These are phyloP conservation scores for Aspergillus sclerotialis DNA, from an alignment of 2,329 filamentous ascomycete species.

Conservation along the genomic window DNA sequence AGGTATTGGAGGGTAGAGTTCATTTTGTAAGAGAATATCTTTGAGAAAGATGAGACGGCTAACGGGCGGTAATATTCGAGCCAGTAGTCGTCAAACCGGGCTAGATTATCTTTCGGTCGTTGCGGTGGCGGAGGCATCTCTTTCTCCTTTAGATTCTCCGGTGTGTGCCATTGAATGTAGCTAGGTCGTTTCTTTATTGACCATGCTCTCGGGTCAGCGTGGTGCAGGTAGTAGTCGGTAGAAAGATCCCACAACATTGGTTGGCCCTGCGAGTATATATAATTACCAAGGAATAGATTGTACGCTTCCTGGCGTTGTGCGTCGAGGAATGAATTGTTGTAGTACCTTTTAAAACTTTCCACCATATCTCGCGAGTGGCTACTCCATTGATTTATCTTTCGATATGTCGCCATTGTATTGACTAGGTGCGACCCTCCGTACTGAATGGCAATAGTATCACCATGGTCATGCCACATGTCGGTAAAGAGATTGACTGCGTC, in stretches of 20 bases:
- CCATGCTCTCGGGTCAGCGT: slow-evolving; percentile 72
- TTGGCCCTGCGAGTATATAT: slow-evolving; percentile 77
- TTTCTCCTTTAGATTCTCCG: slow-evolving; percentile 60
- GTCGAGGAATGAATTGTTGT: slow-evolving; percentile 97
- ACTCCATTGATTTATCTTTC: slow-evolving; percentile 98
- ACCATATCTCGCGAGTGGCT: slow-evolving; percentile 98
- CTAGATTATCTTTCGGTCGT: slow-evolving; percentile 24
- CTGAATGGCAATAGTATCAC: slow-evolving; percentile 94
- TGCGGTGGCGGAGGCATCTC: slow-evolving; percentile 45
- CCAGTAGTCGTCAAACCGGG: slow-evolving; percentile 89
- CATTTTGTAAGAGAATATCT: slow-evolving; percentile 89
- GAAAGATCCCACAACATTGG: slow-evolving; percentile 95
- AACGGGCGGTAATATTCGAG: slow-evolving; percentile 90
- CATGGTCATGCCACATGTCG: slow-evolving; percentile 97
- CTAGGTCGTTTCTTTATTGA: slow-evolving; percentile 55
- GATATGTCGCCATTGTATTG: slow-evolving; percentile 98
- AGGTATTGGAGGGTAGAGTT: slow-evolving; percentile 83
- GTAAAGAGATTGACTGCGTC: slow-evolving; percentile 95
- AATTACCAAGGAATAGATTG: slow-evolving; percentile 94
- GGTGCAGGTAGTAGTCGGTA: slow-evolving; percentile 94
- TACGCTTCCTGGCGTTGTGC: slow-evolving; percentile 97
- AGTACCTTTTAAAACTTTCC: slow-evolving; percentile 97
- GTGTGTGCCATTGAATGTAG: slow-evolving; percentile 88
- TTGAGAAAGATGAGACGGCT: slow-evolving; percentile 79
- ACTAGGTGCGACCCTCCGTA: slow-evolving; percentile 96